phyloP scores from a whole-genome alignment of 139 green algal genomes.

The Chlamydomonas eustigma region DNA sequence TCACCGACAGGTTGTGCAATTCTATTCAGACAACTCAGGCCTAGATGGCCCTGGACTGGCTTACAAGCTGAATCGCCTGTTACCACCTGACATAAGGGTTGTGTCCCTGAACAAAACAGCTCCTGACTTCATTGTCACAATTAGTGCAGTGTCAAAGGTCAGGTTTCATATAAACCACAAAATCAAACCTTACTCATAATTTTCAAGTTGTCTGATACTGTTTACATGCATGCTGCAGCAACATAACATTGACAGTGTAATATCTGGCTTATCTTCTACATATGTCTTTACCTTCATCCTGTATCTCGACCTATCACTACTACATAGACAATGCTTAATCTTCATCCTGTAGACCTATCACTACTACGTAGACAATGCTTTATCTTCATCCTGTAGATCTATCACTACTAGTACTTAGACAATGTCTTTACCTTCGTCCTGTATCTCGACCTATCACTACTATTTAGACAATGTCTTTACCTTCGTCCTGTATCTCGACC shows the following conservation, averaged over 20 bases:
- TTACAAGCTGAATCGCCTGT: conserved; percentile 43
- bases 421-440: background rate
- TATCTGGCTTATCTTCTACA: no score
- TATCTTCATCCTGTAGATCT: background rate
- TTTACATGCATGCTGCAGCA: no score
- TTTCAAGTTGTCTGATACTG: no score
- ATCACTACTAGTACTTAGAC: background rate
- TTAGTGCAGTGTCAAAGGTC: conserved; percentile 19
- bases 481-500: no score
- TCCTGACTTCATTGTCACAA: conserved; percentile 65
- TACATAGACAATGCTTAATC: conserved; percentile 34
- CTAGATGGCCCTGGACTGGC: background rate
- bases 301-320: conserved; percentile 66
- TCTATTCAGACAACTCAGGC: conserved; percentile 21
- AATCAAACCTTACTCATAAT: no score
- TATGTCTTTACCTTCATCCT: no score
- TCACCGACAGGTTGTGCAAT: conserved; percentile 65
- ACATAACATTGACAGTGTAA: no score
- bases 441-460: conserved; percentile 69
- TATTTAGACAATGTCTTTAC: conserved; percentile 43
- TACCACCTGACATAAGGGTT: conserved; percentile 59
- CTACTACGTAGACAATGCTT: background rate
- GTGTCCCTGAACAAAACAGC: conserved; percentile 32
- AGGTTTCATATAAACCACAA: no score
- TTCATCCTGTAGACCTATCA: background rate